These are phyloP conservation scores for Tricholoma saponaceum DNA, from an alignment of 768 basidiomycete genomes.

Conservation along the genomic window DNA sequence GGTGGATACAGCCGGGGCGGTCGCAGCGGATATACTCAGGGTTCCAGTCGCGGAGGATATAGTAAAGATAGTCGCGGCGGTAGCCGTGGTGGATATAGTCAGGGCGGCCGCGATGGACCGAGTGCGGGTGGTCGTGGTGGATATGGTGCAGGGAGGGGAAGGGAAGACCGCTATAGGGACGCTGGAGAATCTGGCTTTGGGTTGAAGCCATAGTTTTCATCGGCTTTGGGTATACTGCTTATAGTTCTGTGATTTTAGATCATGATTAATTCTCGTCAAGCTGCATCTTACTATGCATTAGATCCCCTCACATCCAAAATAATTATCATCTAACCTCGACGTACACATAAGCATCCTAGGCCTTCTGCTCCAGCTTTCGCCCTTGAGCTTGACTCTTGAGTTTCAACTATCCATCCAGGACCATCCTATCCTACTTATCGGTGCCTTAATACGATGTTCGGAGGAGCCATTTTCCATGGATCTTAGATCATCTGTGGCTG, in stretches of 20 bases:
- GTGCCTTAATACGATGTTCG: too few relatives aligned
- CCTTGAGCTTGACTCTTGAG: too few relatives aligned
- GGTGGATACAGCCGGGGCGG: background rate
- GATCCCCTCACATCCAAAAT: background rate
- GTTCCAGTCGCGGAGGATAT: background rate
- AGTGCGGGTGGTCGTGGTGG: background rate
- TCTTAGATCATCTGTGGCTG: constrained; percentile 1
- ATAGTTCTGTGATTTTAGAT: background rate
- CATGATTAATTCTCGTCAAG: background rate
- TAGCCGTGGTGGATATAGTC: background rate
- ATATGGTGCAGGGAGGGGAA: background rate
- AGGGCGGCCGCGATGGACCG: background rate
- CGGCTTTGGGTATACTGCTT: background rate
- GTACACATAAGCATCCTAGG: too few relatives aligned
- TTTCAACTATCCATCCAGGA: too few relatives aligned
- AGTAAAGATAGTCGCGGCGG: background rate
- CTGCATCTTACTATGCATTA: background rate
- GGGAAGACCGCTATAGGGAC: background rate
- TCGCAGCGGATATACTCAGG: background rate
- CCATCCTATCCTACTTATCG: too few relatives aligned
- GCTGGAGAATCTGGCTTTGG: background rate
- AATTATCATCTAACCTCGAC: background rate
- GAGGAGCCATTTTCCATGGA: too few relatives aligned
- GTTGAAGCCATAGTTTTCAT: background rate
- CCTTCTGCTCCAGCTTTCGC: too few relatives aligned